Percentiles rank a stretch among this genome's conserved stretches.
phyloP scores from a whole-genome alignment of 129 eudicot genomes.

The Sambucus nigra region DNA sequence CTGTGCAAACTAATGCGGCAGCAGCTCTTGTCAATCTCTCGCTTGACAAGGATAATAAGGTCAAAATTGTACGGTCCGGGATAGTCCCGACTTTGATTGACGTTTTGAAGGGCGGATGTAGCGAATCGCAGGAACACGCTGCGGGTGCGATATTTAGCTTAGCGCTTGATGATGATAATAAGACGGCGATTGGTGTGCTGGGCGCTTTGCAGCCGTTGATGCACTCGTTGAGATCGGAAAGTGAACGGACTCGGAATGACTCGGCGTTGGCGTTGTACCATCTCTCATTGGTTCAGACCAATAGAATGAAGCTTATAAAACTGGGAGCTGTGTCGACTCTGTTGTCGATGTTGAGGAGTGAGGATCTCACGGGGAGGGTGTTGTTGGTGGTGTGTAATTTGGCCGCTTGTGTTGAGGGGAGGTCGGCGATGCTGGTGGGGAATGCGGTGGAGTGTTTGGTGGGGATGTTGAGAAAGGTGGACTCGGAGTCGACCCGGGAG shows the following conservation, averaged over 20 bases:
- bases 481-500: slow-evolving; percentile 68
- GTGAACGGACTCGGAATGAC: slow-evolving; percentile 72
- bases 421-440: slow-evolving; percentile 67
- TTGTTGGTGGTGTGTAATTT: slow-evolving; percentile 67
- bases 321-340: slow-evolving; percentile 53
- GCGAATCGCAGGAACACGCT: slow-evolving; percentile 75
- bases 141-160: slow-evolving; percentile 87
- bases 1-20: slow-evolving; percentile 61
- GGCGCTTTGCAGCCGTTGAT: slow-evolving; percentile 81
- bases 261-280: slow-evolving; percentile 78
- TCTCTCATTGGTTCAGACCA: slow-evolving; percentile 51
- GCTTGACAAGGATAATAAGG: slow-evolving; percentile 52
- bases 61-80: slow-evolving; percentile 75
- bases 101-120: slow-evolving; percentile 46
- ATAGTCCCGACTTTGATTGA: slow-evolving; percentile 61
- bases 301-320: slow-evolving; percentile 61
- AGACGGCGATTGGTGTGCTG: slow-evolving; percentile 78
- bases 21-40: slow-evolving; percentile 80
- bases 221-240: slow-evolving; percentile 60
- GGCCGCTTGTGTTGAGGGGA: slow-evolving; percentile 69
- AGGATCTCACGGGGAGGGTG: slow-evolving; percentile 48
- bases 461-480: slow-evolving; percentile 36
- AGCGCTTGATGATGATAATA: slow-evolving; percentile 69
- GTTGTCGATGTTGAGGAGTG: slow-evolving; percentile 39
- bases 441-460: slow-evolving; percentile 66